These are phyloP conservation scores for Rhytidhysteron rufulum DNA, from an alignment of 2,329 filamentous ascomycete genomes.

Conservation along the genomic window DNA sequence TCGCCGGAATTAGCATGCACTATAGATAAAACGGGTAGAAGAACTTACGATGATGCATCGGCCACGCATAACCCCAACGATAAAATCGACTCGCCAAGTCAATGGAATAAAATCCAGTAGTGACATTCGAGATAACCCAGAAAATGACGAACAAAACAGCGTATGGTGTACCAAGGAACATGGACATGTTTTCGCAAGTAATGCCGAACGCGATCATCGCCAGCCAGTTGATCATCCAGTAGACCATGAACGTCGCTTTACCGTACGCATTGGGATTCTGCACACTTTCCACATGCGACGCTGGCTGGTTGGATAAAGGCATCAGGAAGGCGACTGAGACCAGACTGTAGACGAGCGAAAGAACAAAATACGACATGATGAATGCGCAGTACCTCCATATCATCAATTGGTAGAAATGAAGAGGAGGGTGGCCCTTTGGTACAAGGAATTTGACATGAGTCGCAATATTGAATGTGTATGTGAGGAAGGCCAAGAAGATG, in stretches of 20 bases:
- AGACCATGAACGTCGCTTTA: constrained; percentile 56
- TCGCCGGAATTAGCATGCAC: neutral
- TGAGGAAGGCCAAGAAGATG: constrained; percentile 65
- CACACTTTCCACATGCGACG: constrained; percentile 41
- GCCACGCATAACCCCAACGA: constrained; percentile 61
- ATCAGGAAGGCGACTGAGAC: constrained; percentile 61
- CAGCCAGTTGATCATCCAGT: constrained; percentile 60
- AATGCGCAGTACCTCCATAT: constrained; percentile 57
- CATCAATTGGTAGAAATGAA: constrained; percentile 56
- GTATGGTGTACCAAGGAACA: constrained; percentile 60
- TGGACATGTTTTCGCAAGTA: constrained; percentile 62
- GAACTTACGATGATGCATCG: constrained; percentile 53
- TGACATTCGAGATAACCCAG: constrained; percentile 64
- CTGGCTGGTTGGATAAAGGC: constrained; percentile 50
- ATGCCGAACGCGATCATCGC: constrained; percentile 62
- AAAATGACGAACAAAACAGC: constrained; percentile 62
- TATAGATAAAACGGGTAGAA: too few species aligned
- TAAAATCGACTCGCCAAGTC: constrained; percentile 57
- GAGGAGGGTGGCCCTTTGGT: constrained; percentile 52
- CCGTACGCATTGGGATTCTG: constrained; percentile 54
- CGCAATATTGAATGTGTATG: constrained; percentile 61
- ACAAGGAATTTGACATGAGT: constrained; percentile 58
- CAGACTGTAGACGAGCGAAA: constrained; percentile 60
- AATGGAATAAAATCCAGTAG: constrained; percentile 57
- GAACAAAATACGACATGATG: constrained; percentile 55